Evolutionary conservation across 306 rosid species (phyloP).

Genomic region (Cucurbita pepo): DNA sequence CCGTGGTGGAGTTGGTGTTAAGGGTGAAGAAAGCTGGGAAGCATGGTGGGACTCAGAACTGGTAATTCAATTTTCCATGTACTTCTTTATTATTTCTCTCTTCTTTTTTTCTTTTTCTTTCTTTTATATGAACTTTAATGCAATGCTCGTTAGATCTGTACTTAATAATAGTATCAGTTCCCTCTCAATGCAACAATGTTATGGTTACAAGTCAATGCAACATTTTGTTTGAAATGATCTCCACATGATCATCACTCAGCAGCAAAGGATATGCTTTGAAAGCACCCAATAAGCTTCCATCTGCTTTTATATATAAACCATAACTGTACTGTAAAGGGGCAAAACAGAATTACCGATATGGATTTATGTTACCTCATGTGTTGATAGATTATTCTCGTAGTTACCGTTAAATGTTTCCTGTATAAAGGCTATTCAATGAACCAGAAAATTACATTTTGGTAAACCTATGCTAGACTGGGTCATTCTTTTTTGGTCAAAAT

Average conservation of each 20-base stretch:
- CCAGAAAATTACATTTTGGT: background rate
- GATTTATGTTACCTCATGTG: background rate
- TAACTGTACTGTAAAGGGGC: background rate
- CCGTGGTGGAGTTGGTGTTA: conserved; percentile 91
- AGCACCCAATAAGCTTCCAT: background rate
- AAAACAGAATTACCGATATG: background rate
- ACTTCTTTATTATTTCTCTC: background rate
- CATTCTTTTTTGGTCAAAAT: background rate
- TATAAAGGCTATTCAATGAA: background rate
- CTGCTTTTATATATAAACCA: background rate
- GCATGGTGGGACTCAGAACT: conserved; percentile 99
- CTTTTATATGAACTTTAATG: background rate
- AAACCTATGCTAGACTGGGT: background rate
- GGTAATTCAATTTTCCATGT: conserved; percentile 20
- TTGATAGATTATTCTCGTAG: background rate
- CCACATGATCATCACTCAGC: background rate
- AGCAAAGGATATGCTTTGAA: background rate
- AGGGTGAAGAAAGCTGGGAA: conserved; percentile 99
- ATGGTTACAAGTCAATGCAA: background rate
- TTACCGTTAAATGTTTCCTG: background rate
- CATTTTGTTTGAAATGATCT: background rate
- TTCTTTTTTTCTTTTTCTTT: background rate
- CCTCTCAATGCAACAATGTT: background rate
- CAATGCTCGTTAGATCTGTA: background rate
- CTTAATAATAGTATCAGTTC: background rate